These are phyloP conservation scores for Epichloe aotearoae DNA, from an alignment of 2,329 filamentous ascomycete species.

Conservation along the genomic window DNA sequence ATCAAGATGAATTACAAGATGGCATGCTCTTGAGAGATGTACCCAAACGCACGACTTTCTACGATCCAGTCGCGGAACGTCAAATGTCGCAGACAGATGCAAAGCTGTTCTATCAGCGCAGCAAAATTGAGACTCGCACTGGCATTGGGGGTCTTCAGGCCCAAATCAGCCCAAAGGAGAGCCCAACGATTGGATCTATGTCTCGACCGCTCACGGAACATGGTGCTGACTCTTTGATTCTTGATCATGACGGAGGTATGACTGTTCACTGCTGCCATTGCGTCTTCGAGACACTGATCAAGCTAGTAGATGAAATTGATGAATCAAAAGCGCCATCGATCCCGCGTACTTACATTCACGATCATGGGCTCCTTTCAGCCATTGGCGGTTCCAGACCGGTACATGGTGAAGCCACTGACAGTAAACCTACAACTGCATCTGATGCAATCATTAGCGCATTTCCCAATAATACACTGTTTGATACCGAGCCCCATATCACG, in stretches of 20 bases:
- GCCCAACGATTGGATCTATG: conserved; percentile 28
- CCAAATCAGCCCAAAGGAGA: conserved; percentile 31
- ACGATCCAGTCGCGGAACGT: conserved; percentile 87
- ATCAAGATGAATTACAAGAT: conserved; percentile 27
- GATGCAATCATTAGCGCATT: conserved; percentile 33
- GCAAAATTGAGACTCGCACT: conserved; percentile 48
- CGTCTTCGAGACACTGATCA: conserved; percentile 1
- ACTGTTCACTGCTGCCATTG: background rate
- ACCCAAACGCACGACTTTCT: conserved; percentile 68
- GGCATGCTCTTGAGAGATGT: conserved; percentile 49
- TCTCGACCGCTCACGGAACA: conserved; percentile 23
- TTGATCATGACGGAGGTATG: conserved; percentile 17
- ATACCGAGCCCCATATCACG: conserved; percentile 67
- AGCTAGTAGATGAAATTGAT: conserved; percentile 7
- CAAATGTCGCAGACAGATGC: conserved; percentile 89
- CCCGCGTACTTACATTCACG: background rate
- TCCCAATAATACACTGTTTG: conserved; percentile 52
- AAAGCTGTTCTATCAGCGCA: conserved; percentile 90
- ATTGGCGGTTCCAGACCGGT: conserved; percentile 23
- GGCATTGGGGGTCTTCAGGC: conserved; percentile 19
- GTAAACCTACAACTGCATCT: conserved; percentile 34
- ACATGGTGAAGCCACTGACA: conserved; percentile 13
- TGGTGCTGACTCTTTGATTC: conserved; percentile 21
- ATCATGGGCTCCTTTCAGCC: background rate
- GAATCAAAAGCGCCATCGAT: conserved; percentile 1